These are phyloP conservation scores for Heliamphora exappendiculata DNA, from an alignment of 148 eudicot genomes.

Conservation along the genomic window DNA sequence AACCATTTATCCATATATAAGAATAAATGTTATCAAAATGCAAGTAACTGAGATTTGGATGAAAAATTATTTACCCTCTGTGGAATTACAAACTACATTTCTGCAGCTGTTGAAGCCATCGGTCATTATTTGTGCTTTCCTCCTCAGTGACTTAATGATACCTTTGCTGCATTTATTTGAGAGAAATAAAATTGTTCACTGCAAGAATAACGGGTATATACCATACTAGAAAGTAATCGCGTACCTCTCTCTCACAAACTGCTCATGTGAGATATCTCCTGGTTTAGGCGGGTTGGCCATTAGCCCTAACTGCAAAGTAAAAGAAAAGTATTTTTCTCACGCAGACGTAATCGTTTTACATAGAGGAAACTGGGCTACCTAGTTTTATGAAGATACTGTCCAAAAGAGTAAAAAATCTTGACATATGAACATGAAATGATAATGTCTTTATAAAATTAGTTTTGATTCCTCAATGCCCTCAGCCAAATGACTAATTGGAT, in stretches of 20 bases:
- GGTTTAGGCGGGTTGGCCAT: slow-evolving; percentile 95
- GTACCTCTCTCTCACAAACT: slow-evolving; percentile 75
- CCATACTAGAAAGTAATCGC: too few species aligned
- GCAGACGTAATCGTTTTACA: background rate
- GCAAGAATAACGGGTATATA: background rate
- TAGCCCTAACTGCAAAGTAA: slow-evolving; percentile 60
- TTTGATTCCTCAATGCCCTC: background rate
- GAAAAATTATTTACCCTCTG: slow-evolving; percentile 55
- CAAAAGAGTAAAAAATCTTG: too few species aligned
- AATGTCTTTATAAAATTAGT: background rate
- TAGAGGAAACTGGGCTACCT: background rate
- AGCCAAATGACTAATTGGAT: background rate
- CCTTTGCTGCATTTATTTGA: slow-evolving; percentile 65
- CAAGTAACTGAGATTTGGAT: background rate
- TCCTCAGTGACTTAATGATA: slow-evolving; percentile 79
- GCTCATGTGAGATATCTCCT: slow-evolving; percentile 80
- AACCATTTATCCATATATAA: slow-evolving; percentile 10
- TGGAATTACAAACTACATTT: slow-evolving; percentile 92
- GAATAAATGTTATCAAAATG: background rate
- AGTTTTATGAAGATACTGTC: background rate
- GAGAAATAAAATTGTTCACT: background rate
- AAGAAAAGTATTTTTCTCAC: slow-evolving; percentile 9
- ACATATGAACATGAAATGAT: background rate
- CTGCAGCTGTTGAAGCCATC: slow-evolving; percentile 99
- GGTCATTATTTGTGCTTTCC: slow-evolving; percentile 87